Percentiles rank a stretch among this genome's conserved stretches.
Evolutionary conservation across 1,139 yeast genomes (phyloP).

Genomic region (Keqinozyma sinolaborantium): DNA sequence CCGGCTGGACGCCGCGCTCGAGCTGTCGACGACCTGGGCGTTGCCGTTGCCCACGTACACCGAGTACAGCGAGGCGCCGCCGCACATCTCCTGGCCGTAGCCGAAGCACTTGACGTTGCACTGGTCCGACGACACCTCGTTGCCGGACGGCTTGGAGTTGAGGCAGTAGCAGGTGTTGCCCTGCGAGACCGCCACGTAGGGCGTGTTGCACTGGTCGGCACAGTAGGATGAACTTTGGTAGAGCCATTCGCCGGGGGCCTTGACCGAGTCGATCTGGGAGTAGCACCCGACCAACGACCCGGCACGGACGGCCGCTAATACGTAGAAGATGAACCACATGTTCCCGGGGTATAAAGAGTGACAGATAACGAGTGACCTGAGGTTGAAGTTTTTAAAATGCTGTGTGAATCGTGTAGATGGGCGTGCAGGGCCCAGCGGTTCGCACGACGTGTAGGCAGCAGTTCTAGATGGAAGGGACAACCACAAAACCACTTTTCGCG

Average conservation of each 20-base stretch:
- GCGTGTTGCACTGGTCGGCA: conserved; percentile 39
- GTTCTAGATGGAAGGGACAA: too few relatives aligned
- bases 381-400: too few relatives aligned
- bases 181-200: conserved; percentile 56
- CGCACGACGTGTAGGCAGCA: too few relatives aligned
- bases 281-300: conserved; percentile 27
- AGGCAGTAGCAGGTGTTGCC: conserved; percentile 72
- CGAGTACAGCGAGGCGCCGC: conserved; percentile 46
- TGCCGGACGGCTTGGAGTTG: conserved; percentile 41
- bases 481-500: too few relatives aligned
- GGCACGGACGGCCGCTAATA: conserved; percentile 5
- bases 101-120: conserved; percentile 54
- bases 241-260: conserved; percentile 29
- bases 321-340: background rate
- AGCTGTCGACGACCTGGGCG: conserved; percentile 3
- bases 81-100: conserved; percentile 50
- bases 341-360: too few relatives aligned
- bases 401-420: background rate
- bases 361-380: too few relatives aligned
- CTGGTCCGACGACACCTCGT: conserved; percentile 15
- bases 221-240: conserved; percentile 55
- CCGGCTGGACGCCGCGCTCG: conserved; percentile 12
- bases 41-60: conserved; percentile 31
- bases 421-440: too few relatives aligned
- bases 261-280: conserved; percentile 24